Base-by-base conservation (phyloP, 495 filamentous ascomycete genomes). In the Hypoxylon perforatum region DNA sequence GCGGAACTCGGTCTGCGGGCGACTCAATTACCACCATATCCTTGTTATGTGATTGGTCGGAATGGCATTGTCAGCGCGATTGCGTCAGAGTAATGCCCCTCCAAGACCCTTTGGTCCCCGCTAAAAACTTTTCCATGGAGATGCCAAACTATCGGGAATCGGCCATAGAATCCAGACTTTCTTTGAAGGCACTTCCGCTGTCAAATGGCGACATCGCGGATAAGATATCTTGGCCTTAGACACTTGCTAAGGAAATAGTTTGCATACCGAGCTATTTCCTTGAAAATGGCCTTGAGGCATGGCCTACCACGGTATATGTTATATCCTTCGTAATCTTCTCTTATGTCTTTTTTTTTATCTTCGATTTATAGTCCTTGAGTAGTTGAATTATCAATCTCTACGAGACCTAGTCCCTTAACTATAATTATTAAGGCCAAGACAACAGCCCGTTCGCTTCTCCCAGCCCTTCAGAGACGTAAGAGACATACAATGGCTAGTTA, bases 1-100 rank as follows among this genome's bases (percentile, higher is more conserved):
- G 65, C 65, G 65, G 65, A 68, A 68, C 46, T 67, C 64, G 64
- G 64, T 62, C 39, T 52, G 35, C 57, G 3, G 53, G 64, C 52
- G 15, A 42, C 22, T 28, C 11, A 58, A 42, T 6, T 44, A 46
- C 30, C 1, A 23, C 35, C 4, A 62, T 42, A 62, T 42, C 6
- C 46, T 19, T 49, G 7, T 17, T n/a, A 2, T 45, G 0, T 64
- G 55, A 69, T 69, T 69, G 65, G 65, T 17, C 11, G 10, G 60
- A 60, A 63, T 52, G 18, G 14, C 1, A 30, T 48, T 55, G 51
- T 51, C 23, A 54, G 60, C 36, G 50, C 54, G 49, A 69, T 69
- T 69, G 65, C 65, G 65, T 69, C 65, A 69, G 59, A 57, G 28
- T 25, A 45, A 39, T 36, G 53, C 47, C 57, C 64, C 64, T 53